These are phyloP conservation scores for Ceratocystiopsis sp. DNA, from an alignment of 2,329 filamentous ascomycete species.

Conservation along the genomic window DNA sequence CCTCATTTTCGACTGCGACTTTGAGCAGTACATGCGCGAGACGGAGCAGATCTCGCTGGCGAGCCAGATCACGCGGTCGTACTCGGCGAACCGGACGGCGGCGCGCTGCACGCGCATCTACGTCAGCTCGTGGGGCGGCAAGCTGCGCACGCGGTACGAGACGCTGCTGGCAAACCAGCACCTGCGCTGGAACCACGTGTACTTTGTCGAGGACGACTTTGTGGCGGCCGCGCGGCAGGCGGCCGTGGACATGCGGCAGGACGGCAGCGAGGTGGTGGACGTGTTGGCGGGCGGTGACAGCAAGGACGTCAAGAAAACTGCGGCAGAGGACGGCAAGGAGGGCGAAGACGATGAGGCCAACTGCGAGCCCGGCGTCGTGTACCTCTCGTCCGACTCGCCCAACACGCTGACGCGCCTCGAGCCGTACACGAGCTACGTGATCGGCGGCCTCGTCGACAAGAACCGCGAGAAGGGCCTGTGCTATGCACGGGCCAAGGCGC, in stretches of 20 bases:
- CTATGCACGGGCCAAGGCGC: conserved; percentile 59
- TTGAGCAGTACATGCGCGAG: conserved; percentile 77
- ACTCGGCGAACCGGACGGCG: conserved; percentile 68
- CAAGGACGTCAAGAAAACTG: not conserved
- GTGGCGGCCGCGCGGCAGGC: conserved; percentile 48
- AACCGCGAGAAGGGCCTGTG: conserved; percentile 93
- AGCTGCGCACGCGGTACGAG: conserved; percentile 58
- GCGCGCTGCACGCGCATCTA: conserved; percentile 53
- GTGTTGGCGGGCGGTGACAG: conserved; percentile 23
- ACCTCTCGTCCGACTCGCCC: conserved; percentile 82
- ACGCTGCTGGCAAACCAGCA: conserved; percentile 55
- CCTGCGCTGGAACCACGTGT: conserved; percentile 61
- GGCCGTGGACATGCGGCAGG: conserved; percentile 46
- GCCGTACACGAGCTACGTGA: conserved; percentile 78
- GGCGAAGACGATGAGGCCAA: conserved; percentile 8
- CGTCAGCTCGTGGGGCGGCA: conserved; percentile 62
- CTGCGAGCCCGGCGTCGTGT: conserved; percentile 43
- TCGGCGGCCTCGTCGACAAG: conserved; percentile 88
- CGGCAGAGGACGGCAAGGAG: not conserved
- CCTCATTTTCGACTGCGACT: conserved; percentile 79
- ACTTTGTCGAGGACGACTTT: conserved; percentile 60
- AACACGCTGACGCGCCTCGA: conserved; percentile 69
- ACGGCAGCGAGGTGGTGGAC: conserved; percentile 41
- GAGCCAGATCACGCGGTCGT: conserved; percentile 70
- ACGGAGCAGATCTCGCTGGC: conserved; percentile 71